These are phyloP conservation scores for Dipteronia dyeriana DNA, from an alignment of 345 rosid genomes.

Conservation along the genomic window DNA sequence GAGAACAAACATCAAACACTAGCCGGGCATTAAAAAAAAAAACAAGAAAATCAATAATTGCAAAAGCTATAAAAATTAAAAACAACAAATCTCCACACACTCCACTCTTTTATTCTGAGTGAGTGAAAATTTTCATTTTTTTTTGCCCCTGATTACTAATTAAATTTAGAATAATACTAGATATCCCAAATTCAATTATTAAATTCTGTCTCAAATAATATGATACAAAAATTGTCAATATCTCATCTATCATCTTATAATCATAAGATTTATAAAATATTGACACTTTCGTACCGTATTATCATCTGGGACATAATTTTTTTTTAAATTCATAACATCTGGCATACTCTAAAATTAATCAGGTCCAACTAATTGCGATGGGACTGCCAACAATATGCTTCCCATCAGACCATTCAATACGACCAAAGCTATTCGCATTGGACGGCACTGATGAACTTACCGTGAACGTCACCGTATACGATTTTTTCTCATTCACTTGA, in stretches of 20 bases:
- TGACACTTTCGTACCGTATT: too few species aligned
- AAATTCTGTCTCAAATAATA: too few species aligned
- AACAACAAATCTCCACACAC: not conserved
- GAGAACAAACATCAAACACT: conserved; percentile 25
- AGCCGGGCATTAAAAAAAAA: not conserved
- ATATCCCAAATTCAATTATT: too few species aligned
- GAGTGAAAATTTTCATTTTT: not conserved
- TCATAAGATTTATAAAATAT: too few species aligned
- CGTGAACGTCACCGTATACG: conserved; percentile 67
- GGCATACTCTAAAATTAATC: conserved; percentile 7
- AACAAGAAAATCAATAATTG: conserved; percentile 6
- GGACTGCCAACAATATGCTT: conserved; percentile 74
- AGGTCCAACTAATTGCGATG: conserved; percentile 77
- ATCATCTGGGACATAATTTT: too few species aligned
- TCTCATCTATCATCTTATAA: too few species aligned
- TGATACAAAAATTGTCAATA: too few species aligned
- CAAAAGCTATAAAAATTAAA: conserved; percentile 14
- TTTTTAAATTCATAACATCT: too few species aligned
- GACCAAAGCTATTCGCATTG: conserved; percentile 49
- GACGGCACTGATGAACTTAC: conserved; percentile 46
- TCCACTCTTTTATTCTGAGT: conserved; percentile 8
- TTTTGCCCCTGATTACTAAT: not conserved
- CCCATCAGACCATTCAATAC: conserved; percentile 81
- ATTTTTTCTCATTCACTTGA: conserved; percentile 59
- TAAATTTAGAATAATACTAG: too few species aligned